Conservation (phyloP, 805 yeast species). For the Ogataea zsoltii region DNA sequence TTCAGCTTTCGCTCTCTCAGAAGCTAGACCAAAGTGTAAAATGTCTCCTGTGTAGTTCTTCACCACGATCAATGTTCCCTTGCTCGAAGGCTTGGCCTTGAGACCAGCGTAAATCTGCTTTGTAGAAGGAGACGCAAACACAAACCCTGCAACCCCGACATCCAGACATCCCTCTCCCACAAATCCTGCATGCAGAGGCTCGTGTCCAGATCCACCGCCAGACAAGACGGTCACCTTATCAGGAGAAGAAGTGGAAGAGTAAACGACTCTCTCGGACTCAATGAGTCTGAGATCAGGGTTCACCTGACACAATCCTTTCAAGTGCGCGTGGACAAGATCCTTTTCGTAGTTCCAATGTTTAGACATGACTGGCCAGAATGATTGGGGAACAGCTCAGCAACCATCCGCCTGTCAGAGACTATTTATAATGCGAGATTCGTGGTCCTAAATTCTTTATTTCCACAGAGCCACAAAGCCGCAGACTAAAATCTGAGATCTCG, state of each 20-base stretch:
- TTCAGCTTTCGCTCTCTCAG: constrained; percentile 75
- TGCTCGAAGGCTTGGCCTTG: constrained; percentile 48
- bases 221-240: constrained; percentile 69
- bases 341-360: constrained; percentile 50
- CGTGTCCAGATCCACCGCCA: constrained; percentile 95
- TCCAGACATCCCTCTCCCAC: constrained; percentile 79
- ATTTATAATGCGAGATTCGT: too few relatives aligned
- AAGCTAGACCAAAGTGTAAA: constrained; percentile 85
- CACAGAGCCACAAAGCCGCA: not conserved
- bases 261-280: constrained; percentile 54
- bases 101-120: constrained; percentile 74
- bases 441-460: too few relatives aligned
- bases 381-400: not conserved
- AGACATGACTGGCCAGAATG: not conserved
- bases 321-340: constrained; percentile 46
- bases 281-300: constrained; percentile 55
- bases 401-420: too few relatives aligned
- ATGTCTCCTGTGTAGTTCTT: constrained; percentile 95
- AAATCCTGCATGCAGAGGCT: constrained; percentile 87
- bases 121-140: constrained; percentile 89
- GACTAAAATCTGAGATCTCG: too few relatives aligned
- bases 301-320: constrained; percentile 50
- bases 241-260: constrained; percentile 34
- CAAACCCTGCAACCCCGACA: constrained; percentile 82
- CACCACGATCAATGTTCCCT: constrained; percentile 74